Conservation (phyloP, 495 filamentous ascomycete species). For the Tuber magnatum region DNA sequence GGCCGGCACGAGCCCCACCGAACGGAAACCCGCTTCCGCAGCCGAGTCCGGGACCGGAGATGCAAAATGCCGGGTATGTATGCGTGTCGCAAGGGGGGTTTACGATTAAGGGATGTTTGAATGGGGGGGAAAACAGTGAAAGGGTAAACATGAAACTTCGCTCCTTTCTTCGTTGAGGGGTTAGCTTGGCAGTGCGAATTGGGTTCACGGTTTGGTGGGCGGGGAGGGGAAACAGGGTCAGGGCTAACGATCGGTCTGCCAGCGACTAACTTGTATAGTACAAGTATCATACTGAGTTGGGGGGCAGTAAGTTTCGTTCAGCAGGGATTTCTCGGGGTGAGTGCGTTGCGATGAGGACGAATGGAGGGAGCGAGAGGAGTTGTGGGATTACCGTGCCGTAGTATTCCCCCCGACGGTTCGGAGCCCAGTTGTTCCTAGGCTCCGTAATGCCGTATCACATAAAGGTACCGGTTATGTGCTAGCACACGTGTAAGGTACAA, state of each 20-base stretch:
- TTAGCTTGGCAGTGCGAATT: neutral
- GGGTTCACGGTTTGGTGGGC: neutral
- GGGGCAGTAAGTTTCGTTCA: neutral
- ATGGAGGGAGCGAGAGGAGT: neutral
- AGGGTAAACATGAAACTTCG: neutral
- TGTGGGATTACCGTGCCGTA: neutral
- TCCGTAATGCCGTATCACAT: neutral
- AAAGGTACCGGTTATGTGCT: neutral
- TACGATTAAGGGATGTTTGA: neutral
- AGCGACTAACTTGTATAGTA: no score
- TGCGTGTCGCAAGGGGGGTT: neutral
- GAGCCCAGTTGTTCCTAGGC: neutral
- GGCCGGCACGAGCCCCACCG: neutral
- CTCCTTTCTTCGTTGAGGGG: neutral
- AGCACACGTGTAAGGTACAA: neutral
- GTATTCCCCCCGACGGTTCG: neutral
- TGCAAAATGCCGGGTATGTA: neutral
- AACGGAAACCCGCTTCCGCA: neutral
- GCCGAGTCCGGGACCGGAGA: neutral
- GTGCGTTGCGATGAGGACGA: neutral
- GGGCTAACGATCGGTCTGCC: no score
- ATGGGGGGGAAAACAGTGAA: neutral
- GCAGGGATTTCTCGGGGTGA: neutral
- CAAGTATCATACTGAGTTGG: no score
- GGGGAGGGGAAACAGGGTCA: neutral